Evolutionary conservation across 2,329 filamentous ascomycete genomes (phyloP).

Genomic region (Penicillium sp.): DNA sequence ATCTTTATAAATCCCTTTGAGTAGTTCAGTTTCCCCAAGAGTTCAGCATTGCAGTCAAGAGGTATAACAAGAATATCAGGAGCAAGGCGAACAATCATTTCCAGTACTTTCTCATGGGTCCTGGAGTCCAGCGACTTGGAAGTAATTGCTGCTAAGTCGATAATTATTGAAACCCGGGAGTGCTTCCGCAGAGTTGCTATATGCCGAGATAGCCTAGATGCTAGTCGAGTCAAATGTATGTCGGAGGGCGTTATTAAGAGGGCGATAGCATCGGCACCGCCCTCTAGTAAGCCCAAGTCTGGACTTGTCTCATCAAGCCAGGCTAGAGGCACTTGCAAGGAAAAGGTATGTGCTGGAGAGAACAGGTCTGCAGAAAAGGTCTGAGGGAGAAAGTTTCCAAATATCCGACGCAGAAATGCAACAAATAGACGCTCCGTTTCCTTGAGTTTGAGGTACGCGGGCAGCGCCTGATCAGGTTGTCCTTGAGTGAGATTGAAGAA

Average conservation of each 20-base stretch:
- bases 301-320: constrained; percentile 8
- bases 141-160: constrained; percentile 8
- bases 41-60: neutral
- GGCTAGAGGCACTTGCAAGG: constrained; percentile 12
- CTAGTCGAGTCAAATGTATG: neutral
- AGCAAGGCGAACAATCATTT: constrained; percentile 9
- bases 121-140: neutral
- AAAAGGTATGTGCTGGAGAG: constrained; percentile 18
- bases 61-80: constrained; percentile 15
- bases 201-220: constrained; percentile 6
- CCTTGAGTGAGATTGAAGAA: constrained; percentile 18
- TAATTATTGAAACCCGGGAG: constrained; percentile 18
- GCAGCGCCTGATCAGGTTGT: neutral
- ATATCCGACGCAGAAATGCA: constrained; percentile 18
- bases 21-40: constrained; percentile 1
- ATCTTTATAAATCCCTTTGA: constrained; percentile 11
- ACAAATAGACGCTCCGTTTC: constrained; percentile 21
- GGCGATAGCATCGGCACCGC: constrained; percentile 19
- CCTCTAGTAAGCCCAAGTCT: constrained; percentile 14
- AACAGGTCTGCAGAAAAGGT: constrained; percentile 13
- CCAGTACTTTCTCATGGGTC: constrained; percentile 4
- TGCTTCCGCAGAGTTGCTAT: constrained; percentile 16
- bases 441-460: constrained; percentile 18
- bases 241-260: constrained; percentile 7
- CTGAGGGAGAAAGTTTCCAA: constrained; percentile 8